These are phyloP conservation scores for Ascochyta pisi DNA, from an alignment of 2,329 filamentous ascomycete species.

Conservation along the genomic window DNA sequence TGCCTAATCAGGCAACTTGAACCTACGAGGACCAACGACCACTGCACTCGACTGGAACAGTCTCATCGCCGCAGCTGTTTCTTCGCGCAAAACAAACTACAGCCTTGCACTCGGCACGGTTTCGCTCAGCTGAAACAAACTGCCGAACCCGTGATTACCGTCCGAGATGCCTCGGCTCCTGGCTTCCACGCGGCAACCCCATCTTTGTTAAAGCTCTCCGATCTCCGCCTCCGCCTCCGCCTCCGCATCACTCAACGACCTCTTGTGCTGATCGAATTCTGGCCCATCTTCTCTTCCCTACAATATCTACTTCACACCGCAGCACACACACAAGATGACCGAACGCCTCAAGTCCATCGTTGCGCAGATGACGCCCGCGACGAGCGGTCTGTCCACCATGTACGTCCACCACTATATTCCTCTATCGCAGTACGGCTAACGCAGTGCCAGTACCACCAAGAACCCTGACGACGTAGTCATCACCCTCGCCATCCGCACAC, in stretches of 20 bases:
- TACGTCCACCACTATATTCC: conserved; percentile 56
- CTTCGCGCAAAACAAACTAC: background rate
- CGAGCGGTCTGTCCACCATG: conserved; percentile 76
- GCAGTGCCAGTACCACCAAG: conserved; percentile 74
- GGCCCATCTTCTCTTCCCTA: background rate
- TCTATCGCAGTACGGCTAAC: conserved; percentile 6
- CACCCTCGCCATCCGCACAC: conserved; percentile 87
- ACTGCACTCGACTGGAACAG: background rate
- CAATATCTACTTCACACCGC: background rate
- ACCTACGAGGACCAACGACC: background rate
- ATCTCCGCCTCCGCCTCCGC: conserved; percentile 21
- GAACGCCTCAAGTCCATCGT: conserved; percentile 88
- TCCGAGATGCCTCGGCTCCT: conserved; percentile 41
- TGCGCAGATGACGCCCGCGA: conserved; percentile 80
- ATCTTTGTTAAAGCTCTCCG: conserved; percentile 54
- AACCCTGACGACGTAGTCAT: conserved; percentile 97
- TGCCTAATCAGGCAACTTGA: background rate
- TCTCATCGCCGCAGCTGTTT: background rate
- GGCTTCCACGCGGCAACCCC: conserved; percentile 55
- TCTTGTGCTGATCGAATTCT: background rate
- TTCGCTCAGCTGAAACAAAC: background rate
- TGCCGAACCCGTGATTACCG: conserved; percentile 24
- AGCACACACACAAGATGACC: conserved; percentile 49
- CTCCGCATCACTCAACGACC: conserved; percentile 4
- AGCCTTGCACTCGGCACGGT: conserved; percentile 4